Base-by-base conservation (phyloP, 129 eudicot species). In the Flaveria robusta region DNA sequence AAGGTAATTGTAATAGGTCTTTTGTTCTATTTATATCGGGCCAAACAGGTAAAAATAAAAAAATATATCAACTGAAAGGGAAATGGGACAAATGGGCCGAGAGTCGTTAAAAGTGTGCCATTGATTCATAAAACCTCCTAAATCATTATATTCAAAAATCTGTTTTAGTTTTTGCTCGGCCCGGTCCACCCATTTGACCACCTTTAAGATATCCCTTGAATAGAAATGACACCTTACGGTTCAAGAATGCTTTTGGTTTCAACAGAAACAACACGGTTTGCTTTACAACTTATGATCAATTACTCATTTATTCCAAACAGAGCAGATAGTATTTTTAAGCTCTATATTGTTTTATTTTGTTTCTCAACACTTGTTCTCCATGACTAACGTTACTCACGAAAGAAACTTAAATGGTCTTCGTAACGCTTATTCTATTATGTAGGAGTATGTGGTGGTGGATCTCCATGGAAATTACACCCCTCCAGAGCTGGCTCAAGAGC, bases 361-460 rank as follows among this genome's bases (percentile, higher is more conserved):
- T 51, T 51, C 23, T 51, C 58, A 6, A 51, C 23, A 56, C 39
- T 31, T 31, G 5, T 5, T 5, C 0, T 34, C 39, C 39, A 34
- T 34, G 39, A 34, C 39, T 34, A 34, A 34, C 39, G 7, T 34
- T 34, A 34, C 5, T 34, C 39, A 34, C 39, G 7, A 34, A 34
- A 34, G 7, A 34, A 34, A 56, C 15, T 20, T 56, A 56, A 54
- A 20, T 7, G 3, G 34, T 56, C 16, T 9, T 9, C 10, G 3
- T 45, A 34, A 34, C 39, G 5, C 75, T 41, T 50, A 15, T 3
- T 8, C 15, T 51, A 20, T 55, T 5, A 7, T 70, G 79, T 82
- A 92, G 97, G 97, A 92, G 71, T 92, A 89, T 72, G 78, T 92
- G 52, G 97, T 91, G 68, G 92, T 85, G 85, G 96, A 92, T 81